These are phyloP conservation scores for Apiospora rasikravindrae DNA, from an alignment of 2,329 filamentous ascomycete species.

Conservation along the genomic window DNA sequence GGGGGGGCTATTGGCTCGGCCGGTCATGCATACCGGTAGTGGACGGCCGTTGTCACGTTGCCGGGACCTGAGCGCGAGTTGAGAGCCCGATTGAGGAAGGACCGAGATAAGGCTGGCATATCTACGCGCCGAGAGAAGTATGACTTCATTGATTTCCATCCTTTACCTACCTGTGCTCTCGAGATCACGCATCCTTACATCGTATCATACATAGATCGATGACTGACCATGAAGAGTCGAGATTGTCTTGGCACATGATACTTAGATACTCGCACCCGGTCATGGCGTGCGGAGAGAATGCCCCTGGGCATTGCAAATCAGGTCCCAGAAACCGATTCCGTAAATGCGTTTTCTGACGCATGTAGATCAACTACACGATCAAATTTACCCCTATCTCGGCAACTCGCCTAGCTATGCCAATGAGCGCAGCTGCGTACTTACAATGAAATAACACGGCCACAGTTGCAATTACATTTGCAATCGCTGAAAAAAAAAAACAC, in stretches of 20 bases:
- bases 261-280: neutral
- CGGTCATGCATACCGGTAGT: conserved; percentile 2
- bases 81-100: conserved; percentile 7
- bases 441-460: neutral
- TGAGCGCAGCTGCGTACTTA: neutral
- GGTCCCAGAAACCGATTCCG: neutral
- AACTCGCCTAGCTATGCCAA: neutral
- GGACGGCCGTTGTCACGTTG: neutral
- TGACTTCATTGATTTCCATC: neutral
- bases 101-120: neutral
- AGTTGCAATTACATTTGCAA: neutral
- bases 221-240: neutral
- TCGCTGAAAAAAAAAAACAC: neutral
- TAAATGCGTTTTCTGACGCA: neutral
- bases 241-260: neutral
- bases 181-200: neutral
- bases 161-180: neutral
- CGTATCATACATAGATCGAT: neutral
- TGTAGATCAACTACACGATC: neutral
- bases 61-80: neutral
- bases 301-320: neutral
- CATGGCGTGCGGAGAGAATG: neutral
- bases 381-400: neutral
- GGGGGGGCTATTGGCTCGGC: neutral
- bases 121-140: neutral